A percentile compares a stretch with the other conserved stretches of the same genome.
Conservation (phyloP, 768 basidiomycete species). For the Agrocybe pediades region DNA sequence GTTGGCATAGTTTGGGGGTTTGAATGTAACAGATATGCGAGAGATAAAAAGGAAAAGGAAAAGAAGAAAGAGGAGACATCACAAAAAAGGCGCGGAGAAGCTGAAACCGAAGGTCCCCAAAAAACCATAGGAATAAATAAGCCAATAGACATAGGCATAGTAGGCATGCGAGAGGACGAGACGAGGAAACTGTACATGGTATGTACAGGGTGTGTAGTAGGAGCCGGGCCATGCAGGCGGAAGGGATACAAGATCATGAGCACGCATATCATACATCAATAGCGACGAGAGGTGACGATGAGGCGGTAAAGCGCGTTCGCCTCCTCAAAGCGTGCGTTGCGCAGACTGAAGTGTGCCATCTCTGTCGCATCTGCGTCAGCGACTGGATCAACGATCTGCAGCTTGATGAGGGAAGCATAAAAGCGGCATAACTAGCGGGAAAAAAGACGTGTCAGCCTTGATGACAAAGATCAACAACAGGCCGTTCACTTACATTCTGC, state of each 20-base stretch:
- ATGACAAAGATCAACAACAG: neutral
- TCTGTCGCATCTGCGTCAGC: conserved; percentile 74
- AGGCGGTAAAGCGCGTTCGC: conserved; percentile 72
- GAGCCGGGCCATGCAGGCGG: too few relatives aligned
- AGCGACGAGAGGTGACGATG: conserved; percentile 47
- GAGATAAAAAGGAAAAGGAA: conserved; percentile 7
- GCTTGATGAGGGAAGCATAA: conserved; percentile 69
- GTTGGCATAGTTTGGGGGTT: conserved; percentile 2
- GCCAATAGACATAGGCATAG: neutral
- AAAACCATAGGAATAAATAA: neutral
- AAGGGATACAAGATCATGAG: neutral
- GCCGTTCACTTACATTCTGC: conserved; percentile 55
- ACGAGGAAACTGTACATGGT: too few relatives aligned
- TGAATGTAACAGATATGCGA: conserved; percentile 16
- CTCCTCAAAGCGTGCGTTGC: conserved; percentile 74
- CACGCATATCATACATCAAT: conserved; percentile 25
- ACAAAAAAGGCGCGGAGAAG: neutral
- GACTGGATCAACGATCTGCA: conserved; percentile 59
- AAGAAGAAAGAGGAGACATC: neutral
- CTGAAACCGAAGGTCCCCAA: neutral
- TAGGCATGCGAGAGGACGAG: neutral
- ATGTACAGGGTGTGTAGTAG: too few relatives aligned
- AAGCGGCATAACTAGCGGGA: conserved; percentile 70
- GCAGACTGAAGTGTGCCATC: conserved; percentile 77
- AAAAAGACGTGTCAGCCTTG: conserved; percentile 4